These are phyloP conservation scores for Fraxinus platypoda DNA, from an alignment of 305 asterid genomes.

Conservation along the genomic window DNA sequence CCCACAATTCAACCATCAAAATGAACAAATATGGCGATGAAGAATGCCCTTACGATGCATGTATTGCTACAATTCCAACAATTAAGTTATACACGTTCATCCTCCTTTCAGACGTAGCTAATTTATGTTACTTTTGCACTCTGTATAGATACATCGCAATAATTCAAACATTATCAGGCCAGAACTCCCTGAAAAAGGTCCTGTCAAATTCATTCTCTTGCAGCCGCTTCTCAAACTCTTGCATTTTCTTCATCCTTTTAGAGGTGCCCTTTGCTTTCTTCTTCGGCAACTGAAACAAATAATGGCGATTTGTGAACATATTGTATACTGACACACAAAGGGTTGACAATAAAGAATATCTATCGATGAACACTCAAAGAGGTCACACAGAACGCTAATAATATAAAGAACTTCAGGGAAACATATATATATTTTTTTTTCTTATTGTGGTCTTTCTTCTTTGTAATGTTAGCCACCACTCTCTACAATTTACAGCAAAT, in stretches of 20 bases:
- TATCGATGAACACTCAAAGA: background rate
- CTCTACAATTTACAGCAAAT: background rate
- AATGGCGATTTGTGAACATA: background rate
- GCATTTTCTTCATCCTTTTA: slow-evolving; percentile 71
- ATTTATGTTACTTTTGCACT: background rate
- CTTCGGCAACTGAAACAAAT: slow-evolving; percentile 37
- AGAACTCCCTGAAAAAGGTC: slow-evolving; percentile 74
- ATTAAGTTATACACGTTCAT: background rate
- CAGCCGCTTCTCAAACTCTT: slow-evolving; percentile 59
- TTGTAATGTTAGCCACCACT: background rate
- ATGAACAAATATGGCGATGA: background rate
- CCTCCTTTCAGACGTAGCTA: background rate
- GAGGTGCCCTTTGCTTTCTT: slow-evolving; percentile 44
- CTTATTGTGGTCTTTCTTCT: background rate
- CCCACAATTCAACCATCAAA: background rate
- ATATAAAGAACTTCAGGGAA: background rate
- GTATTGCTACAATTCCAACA: background rate
- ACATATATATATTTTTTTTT: background rate
- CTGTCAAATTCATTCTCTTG: slow-evolving; percentile 80
- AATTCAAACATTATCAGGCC: slow-evolving; percentile 91
- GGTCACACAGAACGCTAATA: background rate
- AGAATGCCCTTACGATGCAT: background rate
- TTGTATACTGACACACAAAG: background rate
- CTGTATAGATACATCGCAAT: background rate
- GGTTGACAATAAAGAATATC: background rate